Percentiles rank a stretch among this genome's conserved stretches.
Conservation (phyloP, 768 basidiomycete genomes). For the Clavaria fumosa region DNA sequence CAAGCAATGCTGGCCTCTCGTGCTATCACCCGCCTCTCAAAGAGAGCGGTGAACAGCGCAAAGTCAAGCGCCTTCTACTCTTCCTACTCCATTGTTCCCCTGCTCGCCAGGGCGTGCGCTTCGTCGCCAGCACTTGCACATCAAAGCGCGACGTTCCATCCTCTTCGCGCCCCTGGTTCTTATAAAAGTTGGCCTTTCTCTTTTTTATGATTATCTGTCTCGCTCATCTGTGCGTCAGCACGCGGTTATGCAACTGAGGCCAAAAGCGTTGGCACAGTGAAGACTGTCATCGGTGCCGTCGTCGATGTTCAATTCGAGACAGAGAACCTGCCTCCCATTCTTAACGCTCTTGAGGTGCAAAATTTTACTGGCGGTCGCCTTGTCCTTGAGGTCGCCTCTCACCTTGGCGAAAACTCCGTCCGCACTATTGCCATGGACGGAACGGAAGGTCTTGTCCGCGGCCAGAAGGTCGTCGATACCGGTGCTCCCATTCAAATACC, state of each 20-base stretch:
- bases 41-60: constrained; percentile 62
- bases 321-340: constrained; percentile 89
- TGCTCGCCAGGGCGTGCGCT: constrained; percentile 38
- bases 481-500: constrained; percentile 94
- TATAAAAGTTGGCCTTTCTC: background rate
- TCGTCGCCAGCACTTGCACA: constrained; percentile 22
- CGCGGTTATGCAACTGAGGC: constrained; percentile 90
- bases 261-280: constrained; percentile 64
- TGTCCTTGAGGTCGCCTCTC: constrained; percentile 97
- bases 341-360: constrained; percentile 97
- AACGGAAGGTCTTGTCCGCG: constrained; percentile 99
- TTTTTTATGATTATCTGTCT: background rate
- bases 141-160: constrained; percentile 35
- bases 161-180: constrained; percentile 31
- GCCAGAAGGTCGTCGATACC: constrained; percentile 93
- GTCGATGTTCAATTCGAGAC: constrained; percentile 98
- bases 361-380: constrained; percentile 89
- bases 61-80: constrained; percentile 67
- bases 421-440: constrained; percentile 99
- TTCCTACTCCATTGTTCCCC: constrained; percentile 54
- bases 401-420: constrained; percentile 97
- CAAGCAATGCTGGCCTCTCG: constrained; percentile 87
- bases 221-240: constrained; percentile 25
- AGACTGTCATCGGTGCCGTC: constrained; percentile 99
- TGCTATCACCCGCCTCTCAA: constrained; percentile 77